Base-by-base conservation (phyloP, 2,329 filamentous ascomycete species). In the Parastagonospora nodorum region DNA sequence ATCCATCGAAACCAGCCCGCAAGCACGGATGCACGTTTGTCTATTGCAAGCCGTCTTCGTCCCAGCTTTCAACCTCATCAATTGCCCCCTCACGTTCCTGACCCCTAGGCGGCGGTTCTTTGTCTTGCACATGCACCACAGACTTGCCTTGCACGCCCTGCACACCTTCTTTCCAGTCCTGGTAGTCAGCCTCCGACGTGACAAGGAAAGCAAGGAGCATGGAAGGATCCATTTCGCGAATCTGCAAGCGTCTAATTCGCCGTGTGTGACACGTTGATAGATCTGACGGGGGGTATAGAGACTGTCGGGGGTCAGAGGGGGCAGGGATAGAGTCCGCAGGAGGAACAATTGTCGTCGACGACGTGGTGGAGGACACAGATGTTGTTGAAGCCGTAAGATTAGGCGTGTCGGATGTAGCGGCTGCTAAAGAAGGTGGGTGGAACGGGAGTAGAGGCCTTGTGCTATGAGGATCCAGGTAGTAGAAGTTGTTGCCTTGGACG, bases 161-260 rank as follows among this genome's bases (percentile, higher is more conserved):
- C 2, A 96, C 82, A n/a, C 85, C 83, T 51, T 83, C 79, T 66
- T 90, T 88, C 92, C 92, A 97, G 45, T 85, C 82, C 33, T 82
- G 77, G 88, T 93, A 97, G 60, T 99, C 94, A 37, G 87, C 82
- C 62, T 93, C 87, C 50, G 89, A 85, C 35, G 82, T 84, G 55
- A 99, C 92, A 31, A 99, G 77, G 66, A 97, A 97, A 4, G 91
- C 93, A 58, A 99, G 90, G 36, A 99, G 78, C 94, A 99, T 99
- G 67, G 92, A 97, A 0, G 94, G 94, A 66, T 99, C 94, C 90
- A 99, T 94, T 68, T 97, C 92, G 51, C 86, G 86, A 42, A 99
- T 82, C 61, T 94, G 88, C 28, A 99, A 81, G 48, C 89, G 84
- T 32, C 93, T 86, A 14, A 99, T 77, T 41, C 93, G 87, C 43